phyloP scores from a whole-genome alignment of 164 flowering plant species.

The Stephania yunnanensis region DNA sequence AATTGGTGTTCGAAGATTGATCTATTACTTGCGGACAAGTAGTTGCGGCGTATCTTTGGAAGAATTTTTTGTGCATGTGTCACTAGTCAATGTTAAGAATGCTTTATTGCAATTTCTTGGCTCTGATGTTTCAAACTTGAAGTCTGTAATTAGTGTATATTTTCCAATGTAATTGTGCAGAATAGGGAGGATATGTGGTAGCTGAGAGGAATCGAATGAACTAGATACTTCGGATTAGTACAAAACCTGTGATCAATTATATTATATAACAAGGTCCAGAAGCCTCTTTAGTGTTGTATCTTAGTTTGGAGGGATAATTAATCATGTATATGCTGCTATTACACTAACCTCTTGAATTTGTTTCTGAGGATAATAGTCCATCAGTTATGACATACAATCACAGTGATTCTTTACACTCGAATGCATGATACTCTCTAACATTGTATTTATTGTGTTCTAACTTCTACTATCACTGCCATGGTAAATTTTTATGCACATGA shows the following conservation, averaged over 20 bases:
- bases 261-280: background rate
- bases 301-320: background rate
- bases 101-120: background rate
- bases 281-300: background rate
- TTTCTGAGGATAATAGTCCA: background rate
- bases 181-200: background rate
- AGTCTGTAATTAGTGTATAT: background rate
- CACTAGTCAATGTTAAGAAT: background rate
- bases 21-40: background rate
- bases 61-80: background rate
- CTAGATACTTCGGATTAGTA: too few relatives aligned
- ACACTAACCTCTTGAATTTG: background rate
- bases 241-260: background rate
- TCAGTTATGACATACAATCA: background rate
- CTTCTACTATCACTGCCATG: too few relatives aligned
- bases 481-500: too few relatives aligned
- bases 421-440: background rate
- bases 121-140: background rate
- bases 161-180: background rate
- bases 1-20: background rate
- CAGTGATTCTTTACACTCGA: background rate
- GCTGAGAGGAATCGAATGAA: too few relatives aligned
- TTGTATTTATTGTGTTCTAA: background rate
- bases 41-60: background rate
- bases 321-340: background rate